Percentiles rank a stretch among this genome's conserved stretches.
Evolutionary conservation across 495 filamentous ascomycete genomes (phyloP).

Genomic region (Diplogelasinospora grovesii): DNA sequence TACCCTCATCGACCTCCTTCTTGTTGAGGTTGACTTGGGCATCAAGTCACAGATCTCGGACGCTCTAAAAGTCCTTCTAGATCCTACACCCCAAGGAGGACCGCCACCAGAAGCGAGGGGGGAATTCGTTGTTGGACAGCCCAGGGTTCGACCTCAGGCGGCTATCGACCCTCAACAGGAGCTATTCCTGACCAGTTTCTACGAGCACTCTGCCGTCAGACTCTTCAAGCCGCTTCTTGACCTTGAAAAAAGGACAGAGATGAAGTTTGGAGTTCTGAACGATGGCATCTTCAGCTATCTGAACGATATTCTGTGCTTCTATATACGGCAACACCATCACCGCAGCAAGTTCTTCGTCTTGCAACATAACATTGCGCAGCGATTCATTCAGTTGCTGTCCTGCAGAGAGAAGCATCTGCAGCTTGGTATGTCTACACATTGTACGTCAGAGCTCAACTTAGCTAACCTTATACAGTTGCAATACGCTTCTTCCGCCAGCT

Average conservation of each 20-base stretch:
- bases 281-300: slow-evolving; percentile 84
- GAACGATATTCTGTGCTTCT: slow-evolving; percentile 92
- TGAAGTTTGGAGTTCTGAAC: slow-evolving; percentile 61
- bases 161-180: slow-evolving; percentile 70
- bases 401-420: slow-evolving; percentile 92
- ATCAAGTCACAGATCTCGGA: slow-evolving; percentile 96
- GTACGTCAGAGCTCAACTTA: not conserved
- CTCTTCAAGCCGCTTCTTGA: slow-evolving; percentile 84
- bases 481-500: slow-evolving; percentile 92
- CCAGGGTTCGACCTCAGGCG: slow-evolving; percentile 47
- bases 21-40: slow-evolving; percentile 86
- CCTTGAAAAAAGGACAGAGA: slow-evolving; percentile 57
- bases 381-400: slow-evolving; percentile 74
- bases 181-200: slow-evolving; percentile 77
- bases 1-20: slow-evolving; percentile 84
- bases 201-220: slow-evolving; percentile 78
- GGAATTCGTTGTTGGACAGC: slow-evolving; percentile 49
- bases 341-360: slow-evolving; percentile 86
- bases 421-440: slow-evolving; percentile 58
- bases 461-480: slow-evolving; percentile 50
- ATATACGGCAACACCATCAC: slow-evolving; percentile 80
- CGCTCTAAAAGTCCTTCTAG: slow-evolving; percentile 87
- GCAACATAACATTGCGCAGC: slow-evolving; percentile 66
- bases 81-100: slow-evolving; percentile 57
- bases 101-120: slow-evolving; percentile 53